Base-by-base conservation (phyloP, 2,329 filamentous ascomycete genomes). In the Coniochaeta pulveracea region DNA sequence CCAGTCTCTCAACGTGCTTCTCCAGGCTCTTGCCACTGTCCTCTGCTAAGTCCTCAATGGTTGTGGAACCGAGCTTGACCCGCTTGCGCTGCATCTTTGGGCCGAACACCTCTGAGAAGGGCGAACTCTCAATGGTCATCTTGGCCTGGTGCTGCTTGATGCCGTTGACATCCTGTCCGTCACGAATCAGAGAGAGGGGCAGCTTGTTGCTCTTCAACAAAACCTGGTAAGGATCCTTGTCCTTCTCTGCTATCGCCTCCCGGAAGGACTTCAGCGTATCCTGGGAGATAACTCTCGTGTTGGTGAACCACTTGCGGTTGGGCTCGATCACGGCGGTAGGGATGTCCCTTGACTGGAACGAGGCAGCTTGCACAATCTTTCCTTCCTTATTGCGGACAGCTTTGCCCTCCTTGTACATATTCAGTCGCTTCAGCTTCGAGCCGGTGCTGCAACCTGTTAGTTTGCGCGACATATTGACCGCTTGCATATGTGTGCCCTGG, bases 271-370 rank as follows among this genome's bases (percentile, higher is more conserved):
- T 74, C 41, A 96, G 68, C 3, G 85, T 84, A 54, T 93, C 85
- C 54, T 95, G 89, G 1, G 82, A 85, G 50, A 95, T 93, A 33
- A 76, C 72, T 34, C 91, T 69, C 21, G 89, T 94, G 58, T 95
- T 95, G 49, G 80, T 85, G 62, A 98, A 98, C 91, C 91, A 98
- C 62, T 93, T 93, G 50, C 91, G 73, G 61, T 96, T 93, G 32
- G 91, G 91, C 64, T 96, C 89, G 51, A 96, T 83, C 44, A 88
- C 75, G 45, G 89, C 91, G 38, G 71, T 75, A 29, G 89, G 88
- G 15, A 79, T 61, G 22, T 94, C 86, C n/a, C 30, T 6, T 4
- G 19, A 24, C 14, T 33, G 30, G 16, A 24, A 33, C 19, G 19
- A 10, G 6, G 30, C 30, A 11, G 30, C 21, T 22, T 33, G 30